Evolutionary conservation across 2,329 filamentous ascomycete species (phyloP), one percentile per base, ranked within the genome.

Genomic region (Botryotinia calthae): DNA sequence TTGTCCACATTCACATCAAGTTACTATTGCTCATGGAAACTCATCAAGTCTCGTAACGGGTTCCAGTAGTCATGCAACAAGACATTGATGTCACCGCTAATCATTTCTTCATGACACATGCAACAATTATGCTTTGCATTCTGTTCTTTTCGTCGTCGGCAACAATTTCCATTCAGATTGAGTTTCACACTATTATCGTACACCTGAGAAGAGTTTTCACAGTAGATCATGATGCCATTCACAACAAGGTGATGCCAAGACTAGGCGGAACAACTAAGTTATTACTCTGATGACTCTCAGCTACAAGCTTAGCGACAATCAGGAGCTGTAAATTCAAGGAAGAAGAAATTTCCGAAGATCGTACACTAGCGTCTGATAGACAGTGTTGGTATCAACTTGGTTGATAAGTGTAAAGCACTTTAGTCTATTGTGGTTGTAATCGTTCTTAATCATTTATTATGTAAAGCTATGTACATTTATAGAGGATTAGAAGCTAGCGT

Each of bases 161-260:
- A 6, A 7, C 25, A 14, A n/a, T 16, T 6, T 2, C 12, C 48
- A 16, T 54, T 20, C 48, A 16, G 6, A n/a, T 54, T 16, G 12
- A 54, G 48, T 54, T 51, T 54, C 48, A 54, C 1, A 54, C 48
- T 54, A 54, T n/a, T n/a, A 16, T 34, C 34, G 34, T 2, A 16
- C 5, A 54, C 48, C 16, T 16, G 48, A 14, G 14, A 51, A 54
- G 25, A 16, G 1, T n/a, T 54, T 54, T n/a, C 37, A 9, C 37
- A 1, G 6, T 37, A 37, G 37, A 37, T 37, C 9, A 37, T 7
- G 37, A 37, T 37, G 37, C 8, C 9, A 37, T 37, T 37, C 48
- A 14, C 48, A n/a, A 2, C 12, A 54, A 2, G 1, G 2, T 25
- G 25, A 2, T n/a, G 3, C 10, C 0, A 51, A 0, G 25, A 2